Percentiles rank a stretch among this genome's conserved stretches.
phyloP scores from a whole-genome alignment of 2,329 filamentous ascomycete genomes.

The Calonectria pteridis region DNA sequence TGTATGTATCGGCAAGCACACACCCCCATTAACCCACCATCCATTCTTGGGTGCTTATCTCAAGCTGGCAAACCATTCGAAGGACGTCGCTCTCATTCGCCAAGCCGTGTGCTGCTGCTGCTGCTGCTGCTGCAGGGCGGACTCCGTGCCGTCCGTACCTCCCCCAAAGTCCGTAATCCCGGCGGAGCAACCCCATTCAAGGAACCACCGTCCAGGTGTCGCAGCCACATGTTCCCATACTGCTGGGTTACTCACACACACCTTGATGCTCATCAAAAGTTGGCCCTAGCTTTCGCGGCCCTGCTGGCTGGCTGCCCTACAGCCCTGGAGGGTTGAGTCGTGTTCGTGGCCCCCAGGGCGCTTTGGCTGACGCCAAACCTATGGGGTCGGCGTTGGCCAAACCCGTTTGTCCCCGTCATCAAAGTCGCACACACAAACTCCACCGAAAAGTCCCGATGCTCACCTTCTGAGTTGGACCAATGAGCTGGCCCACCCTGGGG shows the following conservation, averaged over 20 bases:
- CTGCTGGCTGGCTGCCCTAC: not conserved
- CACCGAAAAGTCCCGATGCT: constrained; percentile 6
- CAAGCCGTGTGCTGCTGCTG: too few relatives aligned
- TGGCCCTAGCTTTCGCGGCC: not conserved
- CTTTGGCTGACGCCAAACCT: not conserved
- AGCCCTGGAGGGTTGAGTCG: not conserved
- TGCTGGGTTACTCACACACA: not conserved
- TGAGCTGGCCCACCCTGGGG: not conserved
- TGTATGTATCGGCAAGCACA: not conserved
- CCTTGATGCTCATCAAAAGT: not conserved
- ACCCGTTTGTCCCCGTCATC: constrained; percentile 1
- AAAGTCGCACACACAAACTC: not conserved
- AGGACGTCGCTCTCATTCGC: not conserved
- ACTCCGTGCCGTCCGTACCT: constrained; percentile 1
- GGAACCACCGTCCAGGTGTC: constrained; percentile 4
- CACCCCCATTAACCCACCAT: not conserved
- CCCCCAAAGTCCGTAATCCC: constrained; percentile 1
- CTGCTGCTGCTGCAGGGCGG: not conserved
- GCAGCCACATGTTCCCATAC: constrained; percentile 5
- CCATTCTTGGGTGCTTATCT: constrained; percentile 5
- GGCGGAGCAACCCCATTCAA: constrained; percentile 1
- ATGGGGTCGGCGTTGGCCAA: not conserved
- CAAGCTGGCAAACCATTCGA: not conserved
- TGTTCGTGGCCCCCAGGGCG: not conserved
- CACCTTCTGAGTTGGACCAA: not conserved